Conservation (phyloP, 805 yeast species). For the Suhomyces tanzawaensis region DNA sequence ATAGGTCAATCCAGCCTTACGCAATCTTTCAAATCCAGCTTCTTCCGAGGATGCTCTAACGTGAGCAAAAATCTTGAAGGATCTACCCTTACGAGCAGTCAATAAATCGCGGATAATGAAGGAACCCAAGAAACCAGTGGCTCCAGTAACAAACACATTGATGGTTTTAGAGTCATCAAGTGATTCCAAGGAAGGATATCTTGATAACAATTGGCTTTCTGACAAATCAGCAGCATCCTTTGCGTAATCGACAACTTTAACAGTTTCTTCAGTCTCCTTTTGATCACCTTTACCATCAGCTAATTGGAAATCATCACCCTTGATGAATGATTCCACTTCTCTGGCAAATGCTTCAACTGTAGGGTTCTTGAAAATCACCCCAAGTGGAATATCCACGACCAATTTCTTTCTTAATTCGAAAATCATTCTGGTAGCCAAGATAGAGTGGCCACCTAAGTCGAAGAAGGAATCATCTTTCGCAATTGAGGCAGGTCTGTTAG, state of each 20-base stretch:
- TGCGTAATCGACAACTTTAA: conserved; percentile 49
- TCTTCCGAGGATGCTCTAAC: conserved; percentile 76
- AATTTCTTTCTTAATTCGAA: conserved; percentile 81
- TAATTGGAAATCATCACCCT: conserved; percentile 47
- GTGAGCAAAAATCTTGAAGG: conserved; percentile 75
- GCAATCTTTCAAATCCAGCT: conserved; percentile 74
- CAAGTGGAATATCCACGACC: conserved; percentile 81
- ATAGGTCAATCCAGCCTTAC: conserved; percentile 72
- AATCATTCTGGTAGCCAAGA: conserved; percentile 94
- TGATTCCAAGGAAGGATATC: conserved; percentile 46
- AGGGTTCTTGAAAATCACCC: conserved; percentile 86
- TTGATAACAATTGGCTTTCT: conserved; percentile 36
- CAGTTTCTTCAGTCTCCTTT: conserved; percentile 25
- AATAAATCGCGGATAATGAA: conserved; percentile 79
- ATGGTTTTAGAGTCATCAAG: conserved; percentile 34
- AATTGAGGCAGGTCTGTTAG: conserved; percentile 77
- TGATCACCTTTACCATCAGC: conserved; percentile 28
- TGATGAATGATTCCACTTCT: conserved; percentile 59
- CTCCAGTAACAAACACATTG: conserved; percentile 87
- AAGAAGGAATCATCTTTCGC: conserved; percentile 85
- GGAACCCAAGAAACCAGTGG: conserved; percentile 94
- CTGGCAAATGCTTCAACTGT: conserved; percentile 76
- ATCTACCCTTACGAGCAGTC: conserved; percentile 44
- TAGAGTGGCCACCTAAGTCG: conserved; percentile 97
- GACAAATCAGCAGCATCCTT: conserved; percentile 67